Evolutionary conservation across 768 basidiomycete species (phyloP).

Genomic region (Daedalea quercina): DNA sequence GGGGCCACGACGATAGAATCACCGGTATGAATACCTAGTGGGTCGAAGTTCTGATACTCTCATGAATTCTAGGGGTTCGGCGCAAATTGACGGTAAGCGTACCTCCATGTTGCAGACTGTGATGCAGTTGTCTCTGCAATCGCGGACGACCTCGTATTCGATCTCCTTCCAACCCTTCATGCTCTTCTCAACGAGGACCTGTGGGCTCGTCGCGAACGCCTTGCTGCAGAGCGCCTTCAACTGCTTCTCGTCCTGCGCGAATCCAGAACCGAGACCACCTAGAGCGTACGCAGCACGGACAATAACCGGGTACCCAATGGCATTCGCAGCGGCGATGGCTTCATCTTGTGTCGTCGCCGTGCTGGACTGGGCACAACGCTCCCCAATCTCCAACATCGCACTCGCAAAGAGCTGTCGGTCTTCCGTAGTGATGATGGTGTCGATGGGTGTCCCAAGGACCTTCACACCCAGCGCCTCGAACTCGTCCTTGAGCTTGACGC

Average conservation of each 20-base stretch:
- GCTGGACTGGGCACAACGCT: slow-evolving; percentile 86
- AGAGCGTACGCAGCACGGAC: slow-evolving; percentile 96
- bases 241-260: slow-evolving; percentile 92
- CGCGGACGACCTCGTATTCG: slow-evolving; percentile 97
- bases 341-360: slow-evolving; percentile 86
- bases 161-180: slow-evolving; percentile 99
- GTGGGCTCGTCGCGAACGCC: slow-evolving; percentile 96
- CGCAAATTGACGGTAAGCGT: background rate
- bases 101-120: slow-evolving; percentile 99
- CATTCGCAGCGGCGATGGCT: slow-evolving; percentile 71
- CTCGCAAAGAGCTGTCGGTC: slow-evolving; percentile 91
- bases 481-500: slow-evolving; percentile 97
- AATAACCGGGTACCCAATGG: slow-evolving; percentile 93
- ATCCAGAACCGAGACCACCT: slow-evolving; percentile 92
- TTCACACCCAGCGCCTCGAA: slow-evolving; percentile 84
- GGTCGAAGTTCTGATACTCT: slow-evolving; percentile 85
- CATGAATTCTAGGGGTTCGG: background rate
- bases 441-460: slow-evolving; percentile 94
- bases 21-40: slow-evolving; percentile 95
- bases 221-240: slow-evolving; percentile 83
- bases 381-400: slow-evolving; percentile 94
- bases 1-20: slow-evolving; percentile 98
- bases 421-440: slow-evolving; percentile 96
- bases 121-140: slow-evolving; percentile 97
- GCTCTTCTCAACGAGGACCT: slow-evolving; percentile 97